Conservation (phyloP, 345 rosid species). For the Acer saccharum region DNA sequence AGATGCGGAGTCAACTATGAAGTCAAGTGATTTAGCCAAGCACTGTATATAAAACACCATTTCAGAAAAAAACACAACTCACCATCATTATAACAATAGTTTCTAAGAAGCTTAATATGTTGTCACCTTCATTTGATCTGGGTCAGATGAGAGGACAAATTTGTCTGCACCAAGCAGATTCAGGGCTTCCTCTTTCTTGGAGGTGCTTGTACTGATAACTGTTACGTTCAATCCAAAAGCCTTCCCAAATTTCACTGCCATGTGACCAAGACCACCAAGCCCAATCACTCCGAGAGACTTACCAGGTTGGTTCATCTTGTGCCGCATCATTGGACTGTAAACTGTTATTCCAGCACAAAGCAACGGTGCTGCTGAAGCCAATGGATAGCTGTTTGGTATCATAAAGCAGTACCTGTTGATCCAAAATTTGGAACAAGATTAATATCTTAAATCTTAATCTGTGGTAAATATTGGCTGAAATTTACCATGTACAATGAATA, state of each 20-base stretch:
- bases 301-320: constrained; percentile 83
- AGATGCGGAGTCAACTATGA: constrained; percentile 81
- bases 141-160: constrained; percentile 73
- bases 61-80: neutral
- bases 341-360: constrained; percentile 94
- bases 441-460: neutral
- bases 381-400: constrained; percentile 67
- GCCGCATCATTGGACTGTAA: constrained; percentile 78
- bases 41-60: constrained; percentile 43
- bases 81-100: neutral
- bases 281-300: constrained; percentile 84
- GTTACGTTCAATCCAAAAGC: constrained; percentile 84
- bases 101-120: neutral
- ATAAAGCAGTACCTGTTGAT: constrained; percentile 73
- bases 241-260: constrained; percentile 96
- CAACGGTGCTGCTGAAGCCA: constrained; percentile 79
- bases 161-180: constrained; percentile 61
- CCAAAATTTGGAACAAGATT: constrained; percentile 12
- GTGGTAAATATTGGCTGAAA: neutral
- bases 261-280: constrained; percentile 93
- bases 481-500: neutral
- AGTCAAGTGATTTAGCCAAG: constrained; percentile 65
- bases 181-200: constrained; percentile 86
- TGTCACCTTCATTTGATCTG: constrained; percentile 76
- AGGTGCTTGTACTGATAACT: constrained; percentile 76